Base-by-base conservation (phyloP, 2,329 filamentous ascomycete species). In the Ceratocystis papillata region DNA sequence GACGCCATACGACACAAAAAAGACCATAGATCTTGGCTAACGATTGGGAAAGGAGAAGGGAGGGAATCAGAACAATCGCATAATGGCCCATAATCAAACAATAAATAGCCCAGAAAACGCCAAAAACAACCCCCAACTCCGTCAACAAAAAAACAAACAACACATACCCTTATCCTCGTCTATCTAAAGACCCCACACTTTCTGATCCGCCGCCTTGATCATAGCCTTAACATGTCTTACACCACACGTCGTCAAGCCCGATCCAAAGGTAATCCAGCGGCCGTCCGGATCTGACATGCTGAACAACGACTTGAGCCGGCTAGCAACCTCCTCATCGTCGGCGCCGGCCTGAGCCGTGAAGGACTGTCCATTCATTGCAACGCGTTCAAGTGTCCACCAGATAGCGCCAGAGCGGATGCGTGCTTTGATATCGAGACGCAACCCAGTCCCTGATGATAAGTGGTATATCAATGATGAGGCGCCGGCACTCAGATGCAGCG, bases 401-500 rank as follows among this genome's bases (percentile, higher is more conserved):
- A 77, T 72, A 57, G 78, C 75, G 28, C 79, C 80, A 46, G 77
- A 76, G 17, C 81, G 79, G 8, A 76, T 73, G 6, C 62, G 66
- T 15, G 63, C 64, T 64, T 76, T 76, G 62, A 85, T 75, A 57
- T 76, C 77, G n/a, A 85, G 74, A 46, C 83, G 79, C 46, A 88
- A 73, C 1, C 76, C 75, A 22, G 70, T 44, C 33, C 69, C 64
- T 20, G 70, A 67, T 30, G 73, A 69, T 1, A 85, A 70, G 4
- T 72, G 74, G 70, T 87, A 87, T 46, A 79, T 78, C 6, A 88
- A 73, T 7, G 77, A 77, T 63, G 83, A 79, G 79, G 81, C 85
- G 70, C 86, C 83, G 1, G 85, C 74, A 1, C 80, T 76, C 68
- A 80, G 78, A 66, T 81, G 77, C 22, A 80, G 78, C 50, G 87